Evolutionary conservation across 148 eudicot genomes (phyloP).

Genomic region (Linanthus parryae): DNA sequence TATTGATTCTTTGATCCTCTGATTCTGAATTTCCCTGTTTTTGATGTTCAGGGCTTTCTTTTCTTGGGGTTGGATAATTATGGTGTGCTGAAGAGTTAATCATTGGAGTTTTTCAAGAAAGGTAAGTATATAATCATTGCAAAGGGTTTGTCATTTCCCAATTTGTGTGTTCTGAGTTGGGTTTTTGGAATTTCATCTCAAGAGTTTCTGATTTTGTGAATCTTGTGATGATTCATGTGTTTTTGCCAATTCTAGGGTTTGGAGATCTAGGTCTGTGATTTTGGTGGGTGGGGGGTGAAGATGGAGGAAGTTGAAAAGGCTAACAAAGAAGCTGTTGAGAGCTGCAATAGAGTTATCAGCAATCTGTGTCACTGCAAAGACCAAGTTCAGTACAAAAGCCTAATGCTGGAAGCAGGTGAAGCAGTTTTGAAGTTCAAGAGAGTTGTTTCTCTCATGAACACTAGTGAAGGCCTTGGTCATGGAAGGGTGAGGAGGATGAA

Average conservation of each 20-base stretch:
- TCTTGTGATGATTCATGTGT: conserved; percentile 11
- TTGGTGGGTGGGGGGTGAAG: neutral
- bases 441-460: conserved; percentile 32
- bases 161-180: conserved; percentile 8
- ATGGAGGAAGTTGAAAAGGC: conserved; percentile 45
- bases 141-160: neutral
- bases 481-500: conserved; percentile 32
- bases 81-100: neutral
- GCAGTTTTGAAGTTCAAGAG: conserved; percentile 46
- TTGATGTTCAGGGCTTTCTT: neutral
- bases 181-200: conserved; percentile 9
- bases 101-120: neutral
- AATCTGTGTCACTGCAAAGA: conserved; percentile 28
- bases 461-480: conserved; percentile 23
- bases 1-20: neutral
- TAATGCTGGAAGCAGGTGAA: conserved; percentile 29
- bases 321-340: conserved; percentile 43
- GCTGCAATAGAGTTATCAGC: conserved; percentile 28
- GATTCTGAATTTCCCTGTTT: conserved; percentile 8
- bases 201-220: neutral
- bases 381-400: conserved; percentile 17
- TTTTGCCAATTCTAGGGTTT: conserved; percentile 13
- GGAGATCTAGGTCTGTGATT: neutral
- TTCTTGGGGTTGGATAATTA: neutral
- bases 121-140: neutral